Percentiles rank a stretch among this genome's conserved stretches.
These are phyloP conservation scores for Apiotrichum sp. DNA, from an alignment of 1,284 basidiomycete species.

Conservation along the genomic window DNA sequence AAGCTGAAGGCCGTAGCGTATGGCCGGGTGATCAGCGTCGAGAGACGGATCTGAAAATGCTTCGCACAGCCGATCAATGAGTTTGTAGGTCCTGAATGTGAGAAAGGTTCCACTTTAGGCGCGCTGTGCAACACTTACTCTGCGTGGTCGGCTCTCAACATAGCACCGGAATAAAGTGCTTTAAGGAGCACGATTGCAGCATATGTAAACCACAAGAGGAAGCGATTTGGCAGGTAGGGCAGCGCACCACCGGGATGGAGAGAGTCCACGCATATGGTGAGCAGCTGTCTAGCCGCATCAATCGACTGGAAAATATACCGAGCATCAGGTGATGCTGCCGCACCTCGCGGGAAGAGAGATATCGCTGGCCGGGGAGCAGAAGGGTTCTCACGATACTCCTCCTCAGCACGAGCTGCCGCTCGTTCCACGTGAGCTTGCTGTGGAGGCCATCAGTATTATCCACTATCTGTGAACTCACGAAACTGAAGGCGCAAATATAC, in stretches of 20 bases:
- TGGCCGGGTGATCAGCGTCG: constrained; percentile 41
- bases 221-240: constrained; percentile 42
- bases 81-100: constrained; percentile 14
- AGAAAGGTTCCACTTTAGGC: too few relatives aligned
- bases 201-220: constrained; percentile 46
- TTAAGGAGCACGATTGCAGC: constrained; percentile 44
- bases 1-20: constrained; percentile 40
- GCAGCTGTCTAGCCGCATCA: constrained; percentile 41
- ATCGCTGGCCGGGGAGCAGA: constrained; percentile 22
- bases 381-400: constrained; percentile 24
- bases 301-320: constrained; percentile 45
- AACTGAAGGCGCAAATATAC: constrained; percentile 47
- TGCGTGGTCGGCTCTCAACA: constrained; percentile 41
- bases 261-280: constrained; percentile 43
- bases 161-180: constrained; percentile 47
- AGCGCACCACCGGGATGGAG: constrained; percentile 43
- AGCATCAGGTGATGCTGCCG: constrained; percentile 42
- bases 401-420: constrained; percentile 39
- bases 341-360: constrained; percentile 41
- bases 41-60: constrained; percentile 33
- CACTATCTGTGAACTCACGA: constrained; percentile 27
- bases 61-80: constrained; percentile 39
- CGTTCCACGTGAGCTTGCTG: constrained; percentile 48
- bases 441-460: too few relatives aligned
- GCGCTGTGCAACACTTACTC: constrained; percentile 10